phyloP scores from a whole-genome alignment of 495 filamentous ascomycete species.

The Opeltia flavorubescens region DNA sequence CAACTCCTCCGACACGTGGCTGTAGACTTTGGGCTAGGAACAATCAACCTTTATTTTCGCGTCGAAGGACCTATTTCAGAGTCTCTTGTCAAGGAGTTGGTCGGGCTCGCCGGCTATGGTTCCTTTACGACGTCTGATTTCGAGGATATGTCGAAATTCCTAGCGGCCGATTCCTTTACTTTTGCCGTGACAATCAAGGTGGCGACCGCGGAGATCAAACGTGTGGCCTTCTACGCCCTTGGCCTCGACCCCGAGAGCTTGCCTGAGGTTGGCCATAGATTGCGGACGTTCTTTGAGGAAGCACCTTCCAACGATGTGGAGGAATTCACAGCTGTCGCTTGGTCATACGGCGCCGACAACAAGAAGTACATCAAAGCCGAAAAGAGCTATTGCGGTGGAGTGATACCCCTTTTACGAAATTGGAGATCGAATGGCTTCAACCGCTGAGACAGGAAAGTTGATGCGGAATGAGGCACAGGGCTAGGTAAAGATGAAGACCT shows the following conservation, averaged over 20 bases:
- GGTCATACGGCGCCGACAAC: constrained; percentile 4
- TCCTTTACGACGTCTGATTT: background rate
- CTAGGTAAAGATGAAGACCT: too few relatives aligned
- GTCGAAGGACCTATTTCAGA: background rate
- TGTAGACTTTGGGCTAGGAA: constrained; percentile 4
- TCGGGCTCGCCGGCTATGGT: background rate
- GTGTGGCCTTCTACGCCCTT: constrained; percentile 11
- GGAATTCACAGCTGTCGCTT: constrained; percentile 8
- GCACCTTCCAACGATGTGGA: constrained; percentile 1
- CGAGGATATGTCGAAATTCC: background rate
- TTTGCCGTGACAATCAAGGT: constrained; percentile 5
- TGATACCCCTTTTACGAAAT: constrained; percentile 2
- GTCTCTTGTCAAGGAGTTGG: background rate
- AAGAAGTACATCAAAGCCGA: constrained; percentile 11
- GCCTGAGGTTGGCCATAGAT: constrained; percentile 4
- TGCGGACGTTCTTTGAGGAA: constrained; percentile 6
- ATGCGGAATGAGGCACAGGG: too few relatives aligned
- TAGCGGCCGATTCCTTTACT: constrained; percentile 1
- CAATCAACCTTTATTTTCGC: constrained; percentile 9
- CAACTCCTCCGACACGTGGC: constrained; percentile 4
- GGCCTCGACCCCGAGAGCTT: background rate
- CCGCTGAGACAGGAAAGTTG: too few relatives aligned
- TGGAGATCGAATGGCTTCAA: too few relatives aligned
- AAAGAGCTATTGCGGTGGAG: constrained; percentile 8
- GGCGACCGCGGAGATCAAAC: constrained; percentile 6